Percentiles rank a stretch among this genome's conserved stretches.
phyloP scores from a whole-genome alignment of 164 flowering plant species.

The Dillenia turbinata region DNA sequence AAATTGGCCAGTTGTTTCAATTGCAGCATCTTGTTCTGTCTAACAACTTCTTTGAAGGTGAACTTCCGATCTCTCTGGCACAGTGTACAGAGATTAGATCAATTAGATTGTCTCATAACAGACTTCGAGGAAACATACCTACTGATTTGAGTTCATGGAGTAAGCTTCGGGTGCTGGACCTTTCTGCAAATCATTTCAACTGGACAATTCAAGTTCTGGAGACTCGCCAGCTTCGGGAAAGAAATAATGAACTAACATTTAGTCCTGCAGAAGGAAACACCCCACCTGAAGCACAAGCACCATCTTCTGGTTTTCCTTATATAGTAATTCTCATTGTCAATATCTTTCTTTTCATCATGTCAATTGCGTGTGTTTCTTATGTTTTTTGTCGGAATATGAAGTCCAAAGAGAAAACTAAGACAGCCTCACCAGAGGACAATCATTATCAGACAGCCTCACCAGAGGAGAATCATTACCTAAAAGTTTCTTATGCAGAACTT shows the following conservation, averaged over 20 bases:
- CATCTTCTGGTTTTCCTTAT: no score
- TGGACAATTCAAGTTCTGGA: neutral
- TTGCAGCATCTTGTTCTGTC: neutral
- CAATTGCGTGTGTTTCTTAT: neutral
- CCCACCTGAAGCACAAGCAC: no score
- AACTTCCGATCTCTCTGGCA: slow-evolving; percentile 2
- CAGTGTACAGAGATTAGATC: neutral
- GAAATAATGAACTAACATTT: no score
- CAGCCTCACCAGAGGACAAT: neutral
- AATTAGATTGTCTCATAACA: neutral
- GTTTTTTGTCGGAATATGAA: neutral
- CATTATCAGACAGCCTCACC: neutral
- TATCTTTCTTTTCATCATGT: neutral
- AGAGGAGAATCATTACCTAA: neutral
- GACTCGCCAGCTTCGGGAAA: no score
- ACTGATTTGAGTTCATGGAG: neutral
- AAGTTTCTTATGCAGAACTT: neutral
- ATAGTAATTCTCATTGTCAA: no score
- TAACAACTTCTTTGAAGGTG: slow-evolving; percentile 4
- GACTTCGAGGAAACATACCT: slow-evolving; percentile 2
- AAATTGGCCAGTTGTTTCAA: slow-evolving; percentile 2
- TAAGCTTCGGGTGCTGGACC: neutral
- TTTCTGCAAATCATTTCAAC: neutral
- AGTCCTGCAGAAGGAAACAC: no score
- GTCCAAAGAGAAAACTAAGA: neutral